These are phyloP conservation scores for Globisporangium solare DNA, from an alignment of 352 stramenopile genomes.

Conservation along the genomic window DNA sequence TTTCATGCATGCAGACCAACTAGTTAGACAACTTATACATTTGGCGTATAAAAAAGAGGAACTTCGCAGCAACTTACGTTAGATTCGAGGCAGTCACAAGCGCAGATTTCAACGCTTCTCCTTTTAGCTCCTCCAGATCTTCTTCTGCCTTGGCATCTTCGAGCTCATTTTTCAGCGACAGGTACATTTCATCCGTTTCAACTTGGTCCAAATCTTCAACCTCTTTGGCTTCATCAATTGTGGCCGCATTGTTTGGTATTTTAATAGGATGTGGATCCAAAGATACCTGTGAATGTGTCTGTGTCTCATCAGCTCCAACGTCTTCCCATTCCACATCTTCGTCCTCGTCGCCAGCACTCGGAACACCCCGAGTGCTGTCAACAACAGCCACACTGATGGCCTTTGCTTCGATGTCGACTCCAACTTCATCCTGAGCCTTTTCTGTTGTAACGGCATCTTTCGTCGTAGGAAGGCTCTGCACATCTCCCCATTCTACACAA, in stretches of 20 bases:
- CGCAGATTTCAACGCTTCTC: constrained; percentile 72
- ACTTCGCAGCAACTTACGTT: constrained; percentile 30
- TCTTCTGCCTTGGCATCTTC: constrained; percentile 67
- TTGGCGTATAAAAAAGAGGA: neutral
- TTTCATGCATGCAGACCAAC: neutral
- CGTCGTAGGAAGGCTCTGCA: neutral
- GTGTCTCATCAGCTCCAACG: constrained; percentile 5
- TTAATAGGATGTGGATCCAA: no score
- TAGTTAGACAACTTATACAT: neutral
- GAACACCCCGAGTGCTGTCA: neutral
- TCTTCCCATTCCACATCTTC: constrained; percentile 56
- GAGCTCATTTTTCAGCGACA: constrained; percentile 60
- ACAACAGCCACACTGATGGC: neutral
- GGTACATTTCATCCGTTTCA: constrained; percentile 29
- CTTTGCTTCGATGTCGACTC: neutral
- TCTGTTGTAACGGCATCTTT: neutral
- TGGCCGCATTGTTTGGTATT: no score
- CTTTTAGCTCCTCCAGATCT: constrained; percentile 52
- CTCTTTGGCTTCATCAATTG: neutral
- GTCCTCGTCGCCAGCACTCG: constrained; percentile 11
- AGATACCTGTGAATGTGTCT: neutral
- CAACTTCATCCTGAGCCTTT: constrained; percentile 1
- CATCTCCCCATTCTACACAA: constrained; percentile 30
- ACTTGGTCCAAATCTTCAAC: constrained; percentile 12
- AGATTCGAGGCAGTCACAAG: constrained; percentile 82